These are phyloP conservation scores for Schwanniomyces vanrijiae DNA, from an alignment of 805 yeast species.

Conservation along the genomic window DNA sequence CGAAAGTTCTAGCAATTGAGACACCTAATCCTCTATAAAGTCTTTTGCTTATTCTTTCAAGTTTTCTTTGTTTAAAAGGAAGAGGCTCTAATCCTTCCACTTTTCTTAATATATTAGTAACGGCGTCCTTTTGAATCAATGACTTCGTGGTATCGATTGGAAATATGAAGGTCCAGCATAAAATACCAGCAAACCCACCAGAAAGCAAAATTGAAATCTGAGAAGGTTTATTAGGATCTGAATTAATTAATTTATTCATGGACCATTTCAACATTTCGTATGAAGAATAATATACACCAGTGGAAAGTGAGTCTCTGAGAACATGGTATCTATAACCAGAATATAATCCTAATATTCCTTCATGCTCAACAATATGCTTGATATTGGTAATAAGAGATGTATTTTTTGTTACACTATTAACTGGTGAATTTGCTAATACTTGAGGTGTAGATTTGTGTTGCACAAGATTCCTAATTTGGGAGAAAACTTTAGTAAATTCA, in stretches of 20 bases:
- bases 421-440: conserved; percentile 1
- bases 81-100: conserved; percentile 46
- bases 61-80: conserved; percentile 29
- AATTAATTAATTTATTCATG: conserved; percentile 31
- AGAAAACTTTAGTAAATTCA: conserved; percentile 78
- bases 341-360: conserved; percentile 66
- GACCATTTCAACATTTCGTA: conserved; percentile 71
- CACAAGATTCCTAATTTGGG: conserved; percentile 64
- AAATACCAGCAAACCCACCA: conserved; percentile 78
- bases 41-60: conserved; percentile 36
- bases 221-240: conserved; percentile 25
- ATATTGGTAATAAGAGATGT: conserved; percentile 43
- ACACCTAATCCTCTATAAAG: conserved; percentile 80
- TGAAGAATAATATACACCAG: conserved; percentile 71
- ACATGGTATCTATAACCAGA: conserved; percentile 73
- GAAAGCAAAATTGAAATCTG: conserved; percentile 45
- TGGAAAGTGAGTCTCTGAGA: conserved; percentile 65
- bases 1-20: conserved; percentile 66
- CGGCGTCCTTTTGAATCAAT: conserved; percentile 70
- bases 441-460: conserved; percentile 16
- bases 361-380: conserved; percentile 49
- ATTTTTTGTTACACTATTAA: conserved; percentile 8
- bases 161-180: conserved; percentile 73
- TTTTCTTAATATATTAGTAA: conserved; percentile 60
- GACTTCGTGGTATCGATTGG: conserved; percentile 83